Base-by-base conservation (phyloP, 2,329 filamentous ascomycete genomes). In the Trichoderma sp. region DNA sequence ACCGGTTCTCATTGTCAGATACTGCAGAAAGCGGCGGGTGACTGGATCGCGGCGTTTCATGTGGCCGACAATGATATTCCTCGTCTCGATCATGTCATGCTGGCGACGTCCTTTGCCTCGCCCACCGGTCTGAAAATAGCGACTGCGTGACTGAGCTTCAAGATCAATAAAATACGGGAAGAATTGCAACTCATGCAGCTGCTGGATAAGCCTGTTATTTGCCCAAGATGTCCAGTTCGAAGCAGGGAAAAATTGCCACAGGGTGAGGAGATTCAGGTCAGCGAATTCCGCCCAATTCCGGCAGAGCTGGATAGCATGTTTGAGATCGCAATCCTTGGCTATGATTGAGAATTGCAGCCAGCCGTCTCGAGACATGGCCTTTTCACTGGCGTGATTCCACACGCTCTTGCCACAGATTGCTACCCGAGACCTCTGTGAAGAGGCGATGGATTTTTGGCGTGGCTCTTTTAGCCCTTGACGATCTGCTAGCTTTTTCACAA, bases 261-360 rank as follows among this genome's bases (percentile, higher is more conserved):
- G 36, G 3, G 72, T 74, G 6, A 78, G 75, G 2, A 76, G 68
- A 20, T 74, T 79, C 1, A 79, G 71, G 4, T 79, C 77, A 0
- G 75, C 74, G 28, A 79, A 78, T n/a, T 79, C 77, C 17, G 65
- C 50, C 77, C 77, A 79, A 71, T 79, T 79, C 20, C 77, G 76
- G 68, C 77, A 79, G 0, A 79, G 74, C 43, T 76, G 74, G 39
- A 78, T 74, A 3, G 77, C 76, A 34, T 79, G 73, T 20, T 77
- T 75, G 3, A 79, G 65, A 9, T 76, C 71, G 13, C 77, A 79
- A 20, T 78, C 77, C 26, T 78, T 79, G 2, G 77, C 77, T 55
- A 79, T 75, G 62, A 78, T 71, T 3, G 76, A 77, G 62, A 78
- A 79, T n/a, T 79, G 77, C 5, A 79, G 73, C 77, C 77, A 79